phyloP scores from a whole-genome alignment of 257 asterid species.

The Solanum ossicruentum region DNA sequence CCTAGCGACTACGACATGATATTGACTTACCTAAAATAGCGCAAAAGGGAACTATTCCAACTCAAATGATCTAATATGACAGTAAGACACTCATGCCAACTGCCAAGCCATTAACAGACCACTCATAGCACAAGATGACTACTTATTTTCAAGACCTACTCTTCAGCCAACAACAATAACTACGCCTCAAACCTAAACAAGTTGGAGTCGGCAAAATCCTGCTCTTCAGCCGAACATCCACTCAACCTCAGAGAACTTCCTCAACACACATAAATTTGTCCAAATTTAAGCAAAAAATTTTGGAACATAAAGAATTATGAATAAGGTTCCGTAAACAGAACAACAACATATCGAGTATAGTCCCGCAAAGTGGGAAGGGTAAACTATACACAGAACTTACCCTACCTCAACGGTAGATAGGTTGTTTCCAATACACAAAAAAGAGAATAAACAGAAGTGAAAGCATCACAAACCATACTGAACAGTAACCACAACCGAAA shows the following conservation, averaged over 20 bases:
- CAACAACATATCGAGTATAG: background rate
- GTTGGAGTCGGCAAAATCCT: background rate
- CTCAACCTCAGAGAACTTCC: background rate
- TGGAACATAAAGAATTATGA: background rate
- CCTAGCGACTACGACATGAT: background rate
- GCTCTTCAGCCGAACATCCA: background rate
- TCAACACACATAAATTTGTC: background rate
- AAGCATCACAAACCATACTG: background rate
- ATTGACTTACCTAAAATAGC: background rate
- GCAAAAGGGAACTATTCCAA: background rate
- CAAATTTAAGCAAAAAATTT: background rate
- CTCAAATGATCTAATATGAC: background rate
- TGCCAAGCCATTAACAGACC: background rate
- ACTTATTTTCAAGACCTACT: background rate
- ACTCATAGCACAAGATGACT: background rate
- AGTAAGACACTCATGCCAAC: background rate
- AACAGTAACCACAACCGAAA: background rate
- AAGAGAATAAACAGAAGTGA: too few species aligned
- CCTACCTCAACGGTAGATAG: background rate
- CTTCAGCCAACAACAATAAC: background rate
- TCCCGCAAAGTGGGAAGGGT: background rate
- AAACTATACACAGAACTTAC: background rate
- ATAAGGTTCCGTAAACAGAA: background rate
- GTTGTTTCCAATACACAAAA: background rate
- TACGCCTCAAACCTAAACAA: background rate